phyloP scores from a whole-genome alignment of 1,284 basidiomycete species.

The Golubevia sp. region DNA sequence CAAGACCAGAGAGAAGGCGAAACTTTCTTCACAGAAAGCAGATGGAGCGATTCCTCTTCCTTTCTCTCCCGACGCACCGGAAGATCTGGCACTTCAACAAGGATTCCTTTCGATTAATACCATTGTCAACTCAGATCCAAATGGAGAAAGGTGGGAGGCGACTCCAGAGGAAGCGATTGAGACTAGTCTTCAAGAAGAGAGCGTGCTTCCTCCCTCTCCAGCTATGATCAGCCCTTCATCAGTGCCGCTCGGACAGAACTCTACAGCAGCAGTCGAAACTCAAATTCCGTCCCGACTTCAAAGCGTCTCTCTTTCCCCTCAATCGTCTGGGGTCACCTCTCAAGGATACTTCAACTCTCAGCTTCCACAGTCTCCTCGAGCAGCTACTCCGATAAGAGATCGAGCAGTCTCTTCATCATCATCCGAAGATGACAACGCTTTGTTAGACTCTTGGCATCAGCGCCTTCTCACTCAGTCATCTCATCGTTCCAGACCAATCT shows the following conservation, averaged over 20 bases:
- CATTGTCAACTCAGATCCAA: conserved; percentile 37
- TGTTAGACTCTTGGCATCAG: conserved; percentile 15
- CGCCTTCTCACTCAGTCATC: no score
- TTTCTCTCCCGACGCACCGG: not conserved
- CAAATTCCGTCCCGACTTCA: no score
- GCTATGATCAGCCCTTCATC: not conserved
- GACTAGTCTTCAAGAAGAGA: not conserved
- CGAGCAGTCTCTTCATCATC: not conserved
- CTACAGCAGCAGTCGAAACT: not conserved
- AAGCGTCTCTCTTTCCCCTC: not conserved
- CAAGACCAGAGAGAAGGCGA: not conserved
- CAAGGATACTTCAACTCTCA: no score
- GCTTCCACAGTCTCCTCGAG: no score
- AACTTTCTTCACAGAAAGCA: not conserved
- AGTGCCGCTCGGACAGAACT: not conserved
- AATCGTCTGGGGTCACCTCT: not conserved
- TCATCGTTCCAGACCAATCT: no score
- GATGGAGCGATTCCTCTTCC: not conserved
- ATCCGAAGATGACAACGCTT: conserved; percentile 9
- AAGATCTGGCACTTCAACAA: not conserved
- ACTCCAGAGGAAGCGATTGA: no score
- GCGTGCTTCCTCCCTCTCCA: not conserved
- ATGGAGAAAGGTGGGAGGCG: conserved; percentile 16
- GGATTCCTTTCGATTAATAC: not conserved
- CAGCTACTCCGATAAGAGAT: not conserved